phyloP scores from a whole-genome alignment of 768 basidiomycete genomes.

The Lactarius sp. region DNA sequence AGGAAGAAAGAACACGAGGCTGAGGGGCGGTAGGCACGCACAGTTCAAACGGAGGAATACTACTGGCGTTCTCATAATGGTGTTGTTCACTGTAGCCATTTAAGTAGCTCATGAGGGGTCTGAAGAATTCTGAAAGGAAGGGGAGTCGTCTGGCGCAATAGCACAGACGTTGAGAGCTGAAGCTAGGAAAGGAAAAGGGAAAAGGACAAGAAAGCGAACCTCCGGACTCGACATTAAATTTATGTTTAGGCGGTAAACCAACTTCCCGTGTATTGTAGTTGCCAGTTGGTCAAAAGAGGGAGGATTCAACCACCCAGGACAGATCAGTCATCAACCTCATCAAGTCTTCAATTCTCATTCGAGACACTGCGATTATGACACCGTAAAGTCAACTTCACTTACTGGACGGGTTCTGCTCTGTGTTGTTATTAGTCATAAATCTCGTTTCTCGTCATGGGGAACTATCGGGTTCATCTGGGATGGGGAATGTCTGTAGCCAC shows the following conservation, averaged over 20 bases:
- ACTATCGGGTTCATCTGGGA: no score
- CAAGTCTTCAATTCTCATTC: no score
- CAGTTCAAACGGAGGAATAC: slow-evolving; percentile 25
- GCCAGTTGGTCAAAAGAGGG: not conserved
- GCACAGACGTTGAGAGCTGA: not conserved
- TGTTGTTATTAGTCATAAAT: no score
- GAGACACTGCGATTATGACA: not conserved
- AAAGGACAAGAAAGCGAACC: slow-evolving; percentile 1
- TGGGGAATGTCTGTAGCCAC: no score
- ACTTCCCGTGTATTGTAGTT: not conserved
- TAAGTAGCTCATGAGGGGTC: slow-evolving; percentile 15
- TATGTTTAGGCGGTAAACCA: not conserved
- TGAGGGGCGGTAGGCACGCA: slow-evolving; percentile 21
- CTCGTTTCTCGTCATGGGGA: no score
- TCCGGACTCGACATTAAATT: not conserved
- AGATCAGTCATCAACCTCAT: not conserved
- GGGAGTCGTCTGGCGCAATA: not conserved
- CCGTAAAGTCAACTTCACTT: no score
- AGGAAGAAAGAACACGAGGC: slow-evolving; percentile 19
- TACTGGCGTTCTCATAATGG: slow-evolving; percentile 20
- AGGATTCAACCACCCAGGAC: not conserved
- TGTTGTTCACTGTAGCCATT: slow-evolving; percentile 18
- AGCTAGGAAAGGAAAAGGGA: not conserved
- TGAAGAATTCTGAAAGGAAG: not conserved
- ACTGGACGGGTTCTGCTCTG: no score